A percentile compares a stretch with the other conserved stretches of the same genome.
Evolutionary conservation across 2,329 filamentous ascomycete genomes (phyloP).

Genomic region (Pseudocercospora crystallina): DNA sequence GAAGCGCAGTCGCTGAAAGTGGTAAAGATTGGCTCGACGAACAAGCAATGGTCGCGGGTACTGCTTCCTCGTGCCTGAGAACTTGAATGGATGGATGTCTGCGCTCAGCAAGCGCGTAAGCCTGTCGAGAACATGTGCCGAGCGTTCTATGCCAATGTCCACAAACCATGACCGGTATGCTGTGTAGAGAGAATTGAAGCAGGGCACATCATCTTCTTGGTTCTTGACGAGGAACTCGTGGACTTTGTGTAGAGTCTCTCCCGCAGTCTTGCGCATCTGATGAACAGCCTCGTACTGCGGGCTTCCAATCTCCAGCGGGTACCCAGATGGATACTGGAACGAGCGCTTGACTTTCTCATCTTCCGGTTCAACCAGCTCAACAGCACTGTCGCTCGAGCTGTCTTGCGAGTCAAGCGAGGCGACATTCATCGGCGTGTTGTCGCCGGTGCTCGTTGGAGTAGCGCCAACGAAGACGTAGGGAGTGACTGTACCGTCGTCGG

Average conservation of each 20-base stretch:
- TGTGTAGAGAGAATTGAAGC: slow-evolving; percentile 88
- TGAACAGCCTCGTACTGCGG: slow-evolving; percentile 75
- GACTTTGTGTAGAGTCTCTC: slow-evolving; percentile 75
- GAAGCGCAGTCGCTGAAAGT: slow-evolving; percentile 88
- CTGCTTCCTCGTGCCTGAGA: slow-evolving; percentile 85
- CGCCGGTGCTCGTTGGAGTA: slow-evolving; percentile 52
- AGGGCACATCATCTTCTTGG: slow-evolving; percentile 93
- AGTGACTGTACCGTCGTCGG: slow-evolving; percentile 47
- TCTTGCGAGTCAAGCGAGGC: slow-evolving; percentile 37
- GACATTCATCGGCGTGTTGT: slow-evolving; percentile 29
- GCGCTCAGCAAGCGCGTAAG: slow-evolving; percentile 80
- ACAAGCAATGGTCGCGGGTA: slow-evolving; percentile 92
- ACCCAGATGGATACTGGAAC: slow-evolving; percentile 86
- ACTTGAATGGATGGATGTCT: slow-evolving; percentile 89
- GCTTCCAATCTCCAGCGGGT: slow-evolving; percentile 66
- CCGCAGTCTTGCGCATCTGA: slow-evolving; percentile 74
- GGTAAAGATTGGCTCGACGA: slow-evolving; percentile 89
- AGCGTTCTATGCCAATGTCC: slow-evolving; percentile 93
- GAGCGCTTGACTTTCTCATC: slow-evolving; percentile 82
- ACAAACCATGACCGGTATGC: slow-evolving; percentile 96
- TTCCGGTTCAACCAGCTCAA: slow-evolving; percentile 64
- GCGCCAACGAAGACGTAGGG: slow-evolving; percentile 46
- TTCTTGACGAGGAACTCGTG: slow-evolving; percentile 79
- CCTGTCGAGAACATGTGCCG: slow-evolving; percentile 87
- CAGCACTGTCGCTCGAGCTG: slow-evolving; percentile 48